These are phyloP conservation scores for Agapanthus africanus DNA, from an alignment of 106 monocot genomes.

Conservation along the genomic window DNA sequence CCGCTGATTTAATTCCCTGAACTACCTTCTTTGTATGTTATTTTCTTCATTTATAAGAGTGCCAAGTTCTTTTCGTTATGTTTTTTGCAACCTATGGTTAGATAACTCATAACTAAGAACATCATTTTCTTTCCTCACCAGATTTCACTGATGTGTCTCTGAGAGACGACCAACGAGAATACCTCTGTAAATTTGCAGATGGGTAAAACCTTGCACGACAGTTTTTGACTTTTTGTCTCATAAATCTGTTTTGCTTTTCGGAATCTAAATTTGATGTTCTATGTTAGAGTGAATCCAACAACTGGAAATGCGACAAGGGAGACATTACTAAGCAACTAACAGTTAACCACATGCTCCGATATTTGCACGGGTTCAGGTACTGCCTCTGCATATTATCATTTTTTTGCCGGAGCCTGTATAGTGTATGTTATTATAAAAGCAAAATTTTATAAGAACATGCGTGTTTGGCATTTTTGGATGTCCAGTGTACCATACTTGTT, in stretches of 20 bases:
- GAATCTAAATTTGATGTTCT: not conserved
- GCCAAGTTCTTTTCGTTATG: no score
- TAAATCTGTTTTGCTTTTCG: not conserved
- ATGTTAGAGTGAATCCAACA: slow-evolving; percentile 58
- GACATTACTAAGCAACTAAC: slow-evolving; percentile 63
- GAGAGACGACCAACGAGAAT: slow-evolving; percentile 84
- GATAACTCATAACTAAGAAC: not conserved
- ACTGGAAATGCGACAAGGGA: slow-evolving; percentile 92
- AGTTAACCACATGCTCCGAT: not conserved
- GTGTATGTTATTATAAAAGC: not conserved
- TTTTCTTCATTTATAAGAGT: no score
- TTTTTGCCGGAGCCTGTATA: not conserved
- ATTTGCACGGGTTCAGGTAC: not conserved
- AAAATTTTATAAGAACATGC: not conserved
- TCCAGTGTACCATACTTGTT: not conserved
- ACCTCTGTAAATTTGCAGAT: slow-evolving; percentile 86
- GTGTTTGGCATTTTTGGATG: not conserved
- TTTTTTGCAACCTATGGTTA: not conserved
- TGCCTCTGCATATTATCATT: not conserved
- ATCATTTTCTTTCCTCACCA: slow-evolving; percentile 16
- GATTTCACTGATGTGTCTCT: slow-evolving; percentile 95
- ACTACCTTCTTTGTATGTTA: no score
- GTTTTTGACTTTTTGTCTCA: not conserved
- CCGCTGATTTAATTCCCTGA: no score
- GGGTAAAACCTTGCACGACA: slow-evolving; percentile 35